phyloP scores from a whole-genome alignment of 208 protist genomes.

The Lotmaria passim region DNA sequence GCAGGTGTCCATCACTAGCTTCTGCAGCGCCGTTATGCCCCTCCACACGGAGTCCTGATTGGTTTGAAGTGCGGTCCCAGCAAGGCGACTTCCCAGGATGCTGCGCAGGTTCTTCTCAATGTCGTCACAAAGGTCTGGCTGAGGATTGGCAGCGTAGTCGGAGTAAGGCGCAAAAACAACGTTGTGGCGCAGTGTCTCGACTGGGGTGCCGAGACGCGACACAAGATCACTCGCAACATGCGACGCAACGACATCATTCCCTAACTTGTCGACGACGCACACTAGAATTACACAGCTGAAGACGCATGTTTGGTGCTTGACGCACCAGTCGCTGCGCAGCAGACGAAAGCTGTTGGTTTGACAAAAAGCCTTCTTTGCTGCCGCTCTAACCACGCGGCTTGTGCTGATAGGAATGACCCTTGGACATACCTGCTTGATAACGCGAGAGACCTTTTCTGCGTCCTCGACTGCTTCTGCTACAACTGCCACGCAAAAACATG shows the following conservation, averaged over 20 bases:
- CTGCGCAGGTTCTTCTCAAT: conserved; percentile 29
- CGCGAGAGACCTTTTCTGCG: conserved; percentile 35
- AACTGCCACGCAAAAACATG: conserved; percentile 43
- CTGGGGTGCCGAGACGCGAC: conserved; percentile 7
- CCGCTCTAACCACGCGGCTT: conserved; percentile 22
- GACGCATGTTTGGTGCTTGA: conserved; percentile 29
- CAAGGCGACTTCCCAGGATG: conserved; percentile 28
- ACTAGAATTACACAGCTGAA: conserved; percentile 36
- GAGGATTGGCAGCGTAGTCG: not conserved
- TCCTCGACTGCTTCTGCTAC: conserved; percentile 28
- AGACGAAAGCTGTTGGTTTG: conserved; percentile 10
- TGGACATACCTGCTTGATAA: conserved; percentile 19
- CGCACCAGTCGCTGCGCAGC: conserved; percentile 35
- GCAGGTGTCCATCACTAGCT: conserved; percentile 13
- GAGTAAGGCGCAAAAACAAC: conserved; percentile 32
- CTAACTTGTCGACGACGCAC: conserved; percentile 25
- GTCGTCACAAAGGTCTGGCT: conserved; percentile 8
- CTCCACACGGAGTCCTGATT: conserved; percentile 20
- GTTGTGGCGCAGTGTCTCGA: conserved; percentile 15
- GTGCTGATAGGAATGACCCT: conserved; percentile 15
- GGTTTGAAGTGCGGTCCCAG: conserved; percentile 27
- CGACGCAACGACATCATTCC: not conserved
- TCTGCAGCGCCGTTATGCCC: conserved; percentile 29
- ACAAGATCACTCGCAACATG: conserved; percentile 32
- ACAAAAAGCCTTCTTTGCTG: not conserved